A percentile compares a stretch with the other conserved stretches of the same genome.
phyloP scores from a whole-genome alignment of 768 basidiomycete species.

The Kwoniella dendrophila region DNA sequence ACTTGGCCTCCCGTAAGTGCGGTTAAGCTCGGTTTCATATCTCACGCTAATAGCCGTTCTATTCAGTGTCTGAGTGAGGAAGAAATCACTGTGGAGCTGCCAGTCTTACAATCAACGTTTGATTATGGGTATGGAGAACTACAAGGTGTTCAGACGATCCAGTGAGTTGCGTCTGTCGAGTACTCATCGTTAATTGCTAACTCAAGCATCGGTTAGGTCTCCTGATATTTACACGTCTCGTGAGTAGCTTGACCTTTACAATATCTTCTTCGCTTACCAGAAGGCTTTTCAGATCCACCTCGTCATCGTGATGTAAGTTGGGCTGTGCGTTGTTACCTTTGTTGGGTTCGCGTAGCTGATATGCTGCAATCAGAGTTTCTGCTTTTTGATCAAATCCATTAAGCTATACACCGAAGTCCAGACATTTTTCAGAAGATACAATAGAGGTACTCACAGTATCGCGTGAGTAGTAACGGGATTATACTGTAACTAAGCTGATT shows the following conservation, averaged over 20 bases:
- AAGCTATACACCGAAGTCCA: slow-evolving; percentile 36
- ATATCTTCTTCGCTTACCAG: neutral
- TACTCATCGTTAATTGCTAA: neutral
- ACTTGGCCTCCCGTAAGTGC: slow-evolving; percentile 35
- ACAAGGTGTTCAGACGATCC: slow-evolving; percentile 32
- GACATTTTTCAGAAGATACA: slow-evolving; percentile 38
- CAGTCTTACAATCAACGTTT: slow-evolving; percentile 32
- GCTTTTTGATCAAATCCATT: slow-evolving; percentile 41
- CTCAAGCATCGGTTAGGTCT: slow-evolving; percentile 11
- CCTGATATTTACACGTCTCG: slow-evolving; percentile 23
- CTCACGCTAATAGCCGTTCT: neutral
- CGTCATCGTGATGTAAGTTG: slow-evolving; percentile 39
- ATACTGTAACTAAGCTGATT: neutral
- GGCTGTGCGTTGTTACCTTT: no score
- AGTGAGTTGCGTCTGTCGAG: slow-evolving; percentile 22
- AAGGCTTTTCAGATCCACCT: slow-evolving; percentile 22
- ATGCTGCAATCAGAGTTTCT: slow-evolving; percentile 14
- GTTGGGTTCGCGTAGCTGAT: neutral
- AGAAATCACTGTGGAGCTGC: slow-evolving; percentile 48
- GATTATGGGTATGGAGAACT: slow-evolving; percentile 34
- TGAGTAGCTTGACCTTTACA: neutral
- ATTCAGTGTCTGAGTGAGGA: slow-evolving; percentile 33
- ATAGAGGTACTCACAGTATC: slow-evolving; percentile 25
- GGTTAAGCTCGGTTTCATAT: neutral
- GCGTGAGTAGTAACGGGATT: slow-evolving; percentile 18